Evolutionary conservation across 768 basidiomycete genomes (phyloP), one percentile per base, ranked within the genome.

Genomic region (Cubamyces lactineus): DNA sequence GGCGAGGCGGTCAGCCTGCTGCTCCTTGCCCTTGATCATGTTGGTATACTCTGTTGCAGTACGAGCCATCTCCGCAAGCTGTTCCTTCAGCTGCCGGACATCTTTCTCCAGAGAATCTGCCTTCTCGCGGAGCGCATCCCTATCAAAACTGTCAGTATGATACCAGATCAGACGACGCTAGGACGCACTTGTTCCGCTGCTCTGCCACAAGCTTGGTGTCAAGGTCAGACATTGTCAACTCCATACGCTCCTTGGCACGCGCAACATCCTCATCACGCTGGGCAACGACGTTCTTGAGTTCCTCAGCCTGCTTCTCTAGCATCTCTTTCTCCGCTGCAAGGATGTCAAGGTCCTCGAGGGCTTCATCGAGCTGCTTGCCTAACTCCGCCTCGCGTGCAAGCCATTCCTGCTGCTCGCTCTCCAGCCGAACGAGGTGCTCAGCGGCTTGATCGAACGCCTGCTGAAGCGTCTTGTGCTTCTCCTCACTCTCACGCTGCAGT

Each of bases 391-490:
- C 94, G 53, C 85, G 79, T 34, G 73, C 72, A 30, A 75, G 76
- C 88, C 88, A 91, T 16, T 82, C 81, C 58, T 85, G 82, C 69
- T 91, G 86, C 67, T 94, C 89, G 61, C 78, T 75, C 76, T 98
- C 96, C 39, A 96, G 75, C 0, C 88, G 82, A 7, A 91, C 87
- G 26, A 96, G 83, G 71, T 95, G 93, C 64, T 93, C 89, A 0
- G 92, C 90, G 19, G 94, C 93, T 66, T 93, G 81, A 53, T 92
- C 88, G 71, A 94, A 94, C 16, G 87, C 89, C 51, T 82, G 77
- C 26, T 86, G 82, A 52, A 93, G 78, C 15, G 84, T 79, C 59
- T 87, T 85, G 61, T 91, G 84, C 69, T 91, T 91, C 73, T 90
- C 88, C 62, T 94, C 91, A 45, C 82, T 85, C 66, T 91, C 86